Evolutionary conservation across 2,329 filamentous ascomycete genomes (phyloP).

Genomic region (Immersiporthe knoxdaviesiana): DNA sequence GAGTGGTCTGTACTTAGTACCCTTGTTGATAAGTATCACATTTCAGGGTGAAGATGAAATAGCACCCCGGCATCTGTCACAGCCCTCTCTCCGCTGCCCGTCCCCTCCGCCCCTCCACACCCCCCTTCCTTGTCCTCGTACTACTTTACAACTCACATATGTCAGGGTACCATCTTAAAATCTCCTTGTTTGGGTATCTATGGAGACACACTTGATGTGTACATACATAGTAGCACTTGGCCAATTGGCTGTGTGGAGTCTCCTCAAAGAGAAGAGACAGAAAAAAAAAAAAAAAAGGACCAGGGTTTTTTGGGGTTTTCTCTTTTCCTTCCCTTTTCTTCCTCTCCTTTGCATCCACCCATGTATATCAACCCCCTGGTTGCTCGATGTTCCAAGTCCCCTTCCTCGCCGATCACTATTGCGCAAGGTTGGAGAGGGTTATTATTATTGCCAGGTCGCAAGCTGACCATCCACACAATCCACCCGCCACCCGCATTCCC

Average conservation of each 20-base stretch:
- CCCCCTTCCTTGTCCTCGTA: neutral
- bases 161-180: neutral
- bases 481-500: neutral
- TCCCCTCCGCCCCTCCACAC: too few relatives aligned
- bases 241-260: neutral
- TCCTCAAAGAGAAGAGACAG: too few relatives aligned
- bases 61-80: neutral
- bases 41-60: slow-evolving; percentile 1
- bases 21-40: neutral
- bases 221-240: neutral
- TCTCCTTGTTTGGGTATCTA: neutral
- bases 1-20: neutral
- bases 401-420: slow-evolving; percentile 1
- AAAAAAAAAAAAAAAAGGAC: neutral
- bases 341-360: neutral
- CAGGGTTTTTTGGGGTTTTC: neutral
- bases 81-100: neutral
- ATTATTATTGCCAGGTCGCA: slow-evolving; percentile 2
- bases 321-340: neutral
- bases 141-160: neutral
- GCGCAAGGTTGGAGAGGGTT: neutral
- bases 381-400: neutral
- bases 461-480: neutral
- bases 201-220: neutral
- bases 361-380: too few relatives aligned